Evolutionary conservation across 2,329 filamentous ascomycete species (phyloP), one percentile per base, ranked within the genome.

Genomic region (Fusarium transvaalense): DNA sequence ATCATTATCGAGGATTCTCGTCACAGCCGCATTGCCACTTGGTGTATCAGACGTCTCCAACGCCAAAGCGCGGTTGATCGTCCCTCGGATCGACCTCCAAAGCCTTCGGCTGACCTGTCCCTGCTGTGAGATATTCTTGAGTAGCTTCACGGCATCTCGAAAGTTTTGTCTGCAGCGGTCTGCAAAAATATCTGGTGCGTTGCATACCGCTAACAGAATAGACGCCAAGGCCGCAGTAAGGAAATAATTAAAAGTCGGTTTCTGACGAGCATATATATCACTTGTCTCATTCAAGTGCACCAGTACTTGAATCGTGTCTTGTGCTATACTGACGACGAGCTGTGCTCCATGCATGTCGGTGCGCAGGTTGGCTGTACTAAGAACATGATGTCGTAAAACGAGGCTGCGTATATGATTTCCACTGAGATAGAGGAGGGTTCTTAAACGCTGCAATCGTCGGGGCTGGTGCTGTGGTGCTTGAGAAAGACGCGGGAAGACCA

Each of bases 281-380:
- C 58, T 61, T 10, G 58, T 61, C 8, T 61, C 58, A 2, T 61
- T 61, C 10, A 61, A 13, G 23, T 61, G 46, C 3, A 61, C 55
- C 1, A 61, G 6, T 1, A 61, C 58, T 6, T 61, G 58, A 4
- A 61, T 60, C 0, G 58, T 61, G 8, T 61, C 58, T 12, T 61
- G 58, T 4, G 58, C 58, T 1, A 61, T 25, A 10, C 45, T 52
- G 3, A 61, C 58, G 0, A 60, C 58, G 1, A 61, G 45, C 17
- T 60, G 37, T 10, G 58, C 58, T 0, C 58, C 58, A 2, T 61
- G 55, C 32, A 34, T 34, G 2, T 61, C 55, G 0, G 55, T 39
- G 2, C 55, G 58, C 5, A 61, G 1, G 1, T 61, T 61, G 3
- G 42, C 38, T 4, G 43, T 41, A 0, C 58, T 61, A 14, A 61